Evolutionary conservation across 176 grass and related monocot species (phyloP).

Genomic region (Avena sativa): DNA sequence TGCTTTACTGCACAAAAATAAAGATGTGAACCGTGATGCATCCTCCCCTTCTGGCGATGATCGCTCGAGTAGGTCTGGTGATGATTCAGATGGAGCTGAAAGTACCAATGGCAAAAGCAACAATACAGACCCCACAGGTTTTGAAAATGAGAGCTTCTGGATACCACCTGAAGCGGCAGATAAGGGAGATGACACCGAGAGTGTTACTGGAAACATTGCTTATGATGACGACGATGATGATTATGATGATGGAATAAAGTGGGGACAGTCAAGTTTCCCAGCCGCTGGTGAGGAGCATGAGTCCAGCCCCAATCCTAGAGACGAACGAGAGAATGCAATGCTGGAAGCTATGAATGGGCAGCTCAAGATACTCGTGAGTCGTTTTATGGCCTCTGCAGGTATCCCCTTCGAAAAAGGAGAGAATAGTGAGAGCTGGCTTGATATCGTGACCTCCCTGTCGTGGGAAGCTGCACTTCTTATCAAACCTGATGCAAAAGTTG

Average conservation of each 20-base stretch:
- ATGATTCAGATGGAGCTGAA: constrained; percentile 58
- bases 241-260: constrained; percentile 62
- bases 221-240: constrained; percentile 67
- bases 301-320: constrained; percentile 41
- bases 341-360: constrained; percentile 96
- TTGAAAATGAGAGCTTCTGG: constrained; percentile 60
- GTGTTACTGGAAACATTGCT: constrained; percentile 44
- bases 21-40: constrained; percentile 10
- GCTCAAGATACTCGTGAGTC: constrained; percentile 86
- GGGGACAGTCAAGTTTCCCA: constrained; percentile 71
- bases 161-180: constrained; percentile 78
- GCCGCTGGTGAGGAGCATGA: constrained; percentile 52
- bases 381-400: constrained; percentile 81
- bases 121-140: neutral
- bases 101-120: constrained; percentile 45
- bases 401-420: constrained; percentile 55
- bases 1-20: constrained; percentile 27
- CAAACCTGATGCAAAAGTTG: constrained; percentile 82
- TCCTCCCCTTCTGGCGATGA: constrained; percentile 46
- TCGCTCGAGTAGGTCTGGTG: constrained; percentile 42
- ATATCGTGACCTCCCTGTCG: constrained; percentile 77
- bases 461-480: constrained; percentile 93
- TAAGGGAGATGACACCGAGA: constrained; percentile 58
- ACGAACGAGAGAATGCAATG: constrained; percentile 82
- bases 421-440: constrained; percentile 70